Evolutionary conservation across 495 filamentous ascomycete genomes (phyloP), one percentile per base, ranked within the genome.

Genomic region (Penicillium simplicissimum): DNA sequence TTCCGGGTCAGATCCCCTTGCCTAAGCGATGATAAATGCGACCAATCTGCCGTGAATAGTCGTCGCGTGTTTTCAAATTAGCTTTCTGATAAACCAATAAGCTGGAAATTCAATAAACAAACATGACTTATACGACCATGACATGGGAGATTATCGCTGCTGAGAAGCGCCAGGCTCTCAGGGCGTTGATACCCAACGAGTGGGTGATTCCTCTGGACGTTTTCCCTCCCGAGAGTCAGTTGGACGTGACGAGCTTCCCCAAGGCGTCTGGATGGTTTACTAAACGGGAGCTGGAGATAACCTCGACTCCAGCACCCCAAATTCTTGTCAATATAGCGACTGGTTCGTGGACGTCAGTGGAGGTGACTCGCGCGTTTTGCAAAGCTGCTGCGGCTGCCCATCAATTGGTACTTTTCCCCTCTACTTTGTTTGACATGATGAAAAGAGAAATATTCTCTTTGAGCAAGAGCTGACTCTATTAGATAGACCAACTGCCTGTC

Each of bases 371-470:
- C 14, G 82, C 82, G 2, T 86, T 85, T 61, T 72, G 82, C 11
- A 74, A 82, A 47, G 70, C 82, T 33, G 83, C 83, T 9, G 79
- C 67, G 7, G 63, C 83, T 13, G 82, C 82, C 6, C 81, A 84
- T 49, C 77, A 75, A 64, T 70, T 83, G 54, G 78, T 55, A 49
- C 4, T 1, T 7, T 13, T n/a, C 4, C 11, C 3, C 19, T 4
- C 8, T 8, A 5, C 21, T 14, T 11, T 23, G 1, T 3, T 25
- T 47, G 4, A 25, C 23, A 1, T 11, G 43, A 19, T 6, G 21
- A 25, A 23, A 25, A 1, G 9, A 7, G 1, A 9, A 47, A 8
- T 25, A 28, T 25, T 3, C 14, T 25, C 6, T 25, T 25, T 25
- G 43, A 14, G 4, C 11, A 13, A 25, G 13, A 49, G 7, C 23